These are phyloP conservation scores for Macrocystidia cucumis DNA, from an alignment of 1,284 basidiomycete species.

Conservation along the genomic window DNA sequence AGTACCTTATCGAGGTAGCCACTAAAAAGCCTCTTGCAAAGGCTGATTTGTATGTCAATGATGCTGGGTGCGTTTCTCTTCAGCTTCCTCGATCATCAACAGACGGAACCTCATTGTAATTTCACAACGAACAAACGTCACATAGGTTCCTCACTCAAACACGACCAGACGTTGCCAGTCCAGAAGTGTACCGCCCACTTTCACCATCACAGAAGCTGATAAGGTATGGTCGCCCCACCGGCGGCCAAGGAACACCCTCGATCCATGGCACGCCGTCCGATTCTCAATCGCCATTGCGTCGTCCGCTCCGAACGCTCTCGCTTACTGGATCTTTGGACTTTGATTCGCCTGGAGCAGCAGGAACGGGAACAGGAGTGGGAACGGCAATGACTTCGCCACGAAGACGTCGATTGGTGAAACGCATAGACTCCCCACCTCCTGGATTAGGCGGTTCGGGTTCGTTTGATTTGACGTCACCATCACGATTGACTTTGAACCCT, in stretches of 20 bases:
- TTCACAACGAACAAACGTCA: neutral
- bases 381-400: slow-evolving; percentile 22
- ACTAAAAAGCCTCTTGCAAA: slow-evolving; percentile 25
- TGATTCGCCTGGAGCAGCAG: too few species aligned
- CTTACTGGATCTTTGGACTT: slow-evolving; percentile 19
- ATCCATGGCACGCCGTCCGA: slow-evolving; percentile 11
- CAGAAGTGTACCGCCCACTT: slow-evolving; percentile 37
- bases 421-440: slow-evolving; percentile 18
- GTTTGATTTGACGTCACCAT: slow-evolving; percentile 12
- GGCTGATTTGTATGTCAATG: slow-evolving; percentile 54
- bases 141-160: slow-evolving; percentile 73
- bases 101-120: too few species aligned
- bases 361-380: too few species aligned
- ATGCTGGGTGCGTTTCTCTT: slow-evolving; percentile 47
- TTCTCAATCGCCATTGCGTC: slow-evolving; percentile 25
- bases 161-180: slow-evolving; percentile 40
- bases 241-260: slow-evolving; percentile 5
- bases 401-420: slow-evolving; percentile 35
- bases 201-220: slow-evolving; percentile 24
- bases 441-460: too few species aligned
- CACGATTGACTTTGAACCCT: slow-evolving; percentile 16
- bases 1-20: slow-evolving; percentile 44
- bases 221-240: neutral
- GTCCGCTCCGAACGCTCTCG: slow-evolving; percentile 46
- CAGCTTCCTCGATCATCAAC: too few species aligned